Conservation (phyloP, 805 yeast genomes). For the Myxozyma nipponensis region DNA sequence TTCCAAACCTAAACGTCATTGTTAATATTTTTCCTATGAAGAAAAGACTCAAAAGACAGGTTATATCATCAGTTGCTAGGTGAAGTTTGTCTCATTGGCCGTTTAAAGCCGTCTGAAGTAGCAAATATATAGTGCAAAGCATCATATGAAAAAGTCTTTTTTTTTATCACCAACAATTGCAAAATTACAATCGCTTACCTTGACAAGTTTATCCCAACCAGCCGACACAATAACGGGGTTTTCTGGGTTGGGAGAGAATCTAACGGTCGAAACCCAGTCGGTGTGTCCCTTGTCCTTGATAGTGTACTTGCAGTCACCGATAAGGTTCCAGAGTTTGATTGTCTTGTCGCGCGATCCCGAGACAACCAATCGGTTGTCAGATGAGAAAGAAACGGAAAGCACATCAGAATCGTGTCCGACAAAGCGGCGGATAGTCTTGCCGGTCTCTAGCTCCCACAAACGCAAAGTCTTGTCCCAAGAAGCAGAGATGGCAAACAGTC, state of each 20-base stretch:
- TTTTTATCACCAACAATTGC: neutral
- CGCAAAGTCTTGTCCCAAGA: conserved; percentile 99
- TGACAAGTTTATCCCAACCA: conserved; percentile 97
- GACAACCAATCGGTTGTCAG: conserved; percentile 95
- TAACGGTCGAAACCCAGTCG: conserved; percentile 99
- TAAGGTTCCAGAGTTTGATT: conserved; percentile 98
- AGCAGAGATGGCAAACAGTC: conserved; percentile 95
- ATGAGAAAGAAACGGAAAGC: conserved; percentile 91
- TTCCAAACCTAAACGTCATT: conserved; percentile 80
- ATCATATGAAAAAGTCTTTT: conserved; percentile 18
- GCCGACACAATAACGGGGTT: conserved; percentile 86
- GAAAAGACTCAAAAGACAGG: conserved; percentile 1
- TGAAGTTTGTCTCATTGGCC: conserved; percentile 95
- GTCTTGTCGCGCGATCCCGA: conserved; percentile 99
- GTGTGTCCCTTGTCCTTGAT: conserved; percentile 76
- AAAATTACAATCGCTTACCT: conserved; percentile 66
- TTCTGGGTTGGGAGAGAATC: conserved; percentile 75
- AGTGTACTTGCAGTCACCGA: conserved; percentile 94
- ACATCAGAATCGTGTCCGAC: conserved; percentile 98
- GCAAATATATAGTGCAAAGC: conserved; percentile 69
- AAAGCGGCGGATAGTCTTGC: conserved; percentile 90
- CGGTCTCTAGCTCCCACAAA: conserved; percentile 95
- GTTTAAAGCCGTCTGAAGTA: conserved; percentile 86
- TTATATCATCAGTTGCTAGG: conserved; percentile 89
- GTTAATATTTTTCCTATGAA: neutral